phyloP scores from a whole-genome alignment of 768 basidiomycete genomes.

The Calocybe gangraenosa region DNA sequence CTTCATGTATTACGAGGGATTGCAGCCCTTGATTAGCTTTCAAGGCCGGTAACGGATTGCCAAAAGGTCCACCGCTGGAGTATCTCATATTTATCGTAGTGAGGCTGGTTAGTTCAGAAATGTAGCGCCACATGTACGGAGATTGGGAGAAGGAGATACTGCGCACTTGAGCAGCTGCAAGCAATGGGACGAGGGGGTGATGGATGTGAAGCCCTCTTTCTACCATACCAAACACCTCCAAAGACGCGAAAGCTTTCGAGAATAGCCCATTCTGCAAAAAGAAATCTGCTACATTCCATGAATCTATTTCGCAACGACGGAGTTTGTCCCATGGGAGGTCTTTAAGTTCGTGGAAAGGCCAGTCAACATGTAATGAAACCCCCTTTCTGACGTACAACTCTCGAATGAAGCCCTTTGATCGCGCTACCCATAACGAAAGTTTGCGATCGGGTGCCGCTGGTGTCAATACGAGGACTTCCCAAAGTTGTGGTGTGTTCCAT shows the following conservation, averaged over 20 bases:
- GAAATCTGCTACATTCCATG: slow-evolving; percentile 30
- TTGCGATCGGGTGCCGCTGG: slow-evolving; percentile 45
- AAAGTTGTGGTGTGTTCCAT: slow-evolving; percentile 48
- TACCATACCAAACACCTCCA: slow-evolving; percentile 27
- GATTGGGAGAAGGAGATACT: slow-evolving; percentile 5
- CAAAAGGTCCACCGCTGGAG: not conserved
- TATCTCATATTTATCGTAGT: slow-evolving; percentile 16
- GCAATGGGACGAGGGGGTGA: slow-evolving; percentile 4
- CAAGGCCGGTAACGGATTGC: slow-evolving; percentile 15
- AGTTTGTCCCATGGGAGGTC: slow-evolving; percentile 38
- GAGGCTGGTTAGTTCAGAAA: slow-evolving; percentile 11
- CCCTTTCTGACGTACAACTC: slow-evolving; percentile 26
- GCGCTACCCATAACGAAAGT: slow-evolving; percentile 51
- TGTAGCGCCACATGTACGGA: slow-evolving; percentile 17
- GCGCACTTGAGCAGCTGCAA: slow-evolving; percentile 5
- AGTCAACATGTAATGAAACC: slow-evolving; percentile 22
- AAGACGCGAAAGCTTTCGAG: slow-evolving; percentile 22
- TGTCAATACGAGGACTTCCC: slow-evolving; percentile 57
- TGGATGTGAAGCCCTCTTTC: slow-evolving; percentile 5
- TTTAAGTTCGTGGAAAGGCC: slow-evolving; percentile 28
- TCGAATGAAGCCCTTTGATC: slow-evolving; percentile 49
- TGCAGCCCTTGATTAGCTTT: slow-evolving; percentile 24
- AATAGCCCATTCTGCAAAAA: slow-evolving; percentile 24
- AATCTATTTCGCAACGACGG: slow-evolving; percentile 31
- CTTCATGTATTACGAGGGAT: slow-evolving; percentile 21